These are phyloP conservation scores for Coelastrella sp. DNA, from an alignment of 139 green algal species.

Conservation along the genomic window DNA sequence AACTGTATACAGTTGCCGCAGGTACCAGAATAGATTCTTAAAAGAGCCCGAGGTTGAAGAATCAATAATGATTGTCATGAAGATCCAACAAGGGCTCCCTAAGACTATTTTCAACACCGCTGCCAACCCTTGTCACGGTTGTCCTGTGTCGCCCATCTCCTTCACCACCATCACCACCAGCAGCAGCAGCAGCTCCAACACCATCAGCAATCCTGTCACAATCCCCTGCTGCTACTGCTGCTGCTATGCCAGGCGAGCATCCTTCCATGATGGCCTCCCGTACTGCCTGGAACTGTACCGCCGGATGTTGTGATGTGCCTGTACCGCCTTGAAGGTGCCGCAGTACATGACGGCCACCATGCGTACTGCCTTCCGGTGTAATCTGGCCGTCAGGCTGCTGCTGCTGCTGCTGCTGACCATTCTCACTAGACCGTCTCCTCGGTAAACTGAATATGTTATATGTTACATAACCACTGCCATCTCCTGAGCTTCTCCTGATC, in stretches of 20 bases:
- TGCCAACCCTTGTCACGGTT: not conserved
- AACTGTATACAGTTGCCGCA: no score
- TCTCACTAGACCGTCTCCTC: not conserved
- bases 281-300: constrained; percentile 5
- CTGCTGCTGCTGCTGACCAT: not conserved
- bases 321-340: constrained; percentile 7
- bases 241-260: not conserved
- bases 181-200: not conserved
- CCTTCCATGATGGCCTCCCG: not conserved
- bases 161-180: not conserved
- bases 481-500: not conserved
- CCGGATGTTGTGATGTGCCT: not conserved
- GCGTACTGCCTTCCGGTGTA: not conserved
- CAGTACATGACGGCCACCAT: not conserved
- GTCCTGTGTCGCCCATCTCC: not conserved
- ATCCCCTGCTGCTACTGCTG: not conserved
- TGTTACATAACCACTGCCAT: not conserved
- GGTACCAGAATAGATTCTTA: no score
- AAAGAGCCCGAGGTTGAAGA: no score
- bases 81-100: not conserved
- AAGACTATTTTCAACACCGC: not conserved
- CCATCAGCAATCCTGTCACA: not conserved
- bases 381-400: not conserved
- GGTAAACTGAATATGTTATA: not conserved
- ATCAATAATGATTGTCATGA: not conserved